These are phyloP conservation scores for Abrus pulchellus DNA, from an alignment of 306 rosid species.

Conservation along the genomic window DNA sequence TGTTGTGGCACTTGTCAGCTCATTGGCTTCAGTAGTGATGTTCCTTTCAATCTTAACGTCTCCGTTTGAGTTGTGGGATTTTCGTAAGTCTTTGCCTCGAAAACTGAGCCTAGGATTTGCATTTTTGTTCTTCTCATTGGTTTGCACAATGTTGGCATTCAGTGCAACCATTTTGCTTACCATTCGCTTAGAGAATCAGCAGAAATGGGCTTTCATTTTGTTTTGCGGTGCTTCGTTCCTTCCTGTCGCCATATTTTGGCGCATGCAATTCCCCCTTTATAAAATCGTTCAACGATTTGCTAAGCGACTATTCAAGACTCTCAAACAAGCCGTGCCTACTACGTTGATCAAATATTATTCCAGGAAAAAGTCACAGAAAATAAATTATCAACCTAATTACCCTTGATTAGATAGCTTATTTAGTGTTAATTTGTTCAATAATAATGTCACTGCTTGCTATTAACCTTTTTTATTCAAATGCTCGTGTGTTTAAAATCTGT, in stretches of 20 bases:
- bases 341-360: background rate
- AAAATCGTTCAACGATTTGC: background rate
- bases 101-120: conserved; percentile 33
- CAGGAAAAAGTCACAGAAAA: background rate
- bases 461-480: no score
- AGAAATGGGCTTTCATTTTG: conserved; percentile 21
- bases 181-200: conserved; percentile 3
- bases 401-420: no score
- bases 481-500: no score
- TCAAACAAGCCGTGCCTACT: conserved; percentile 17
- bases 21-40: conserved; percentile 38
- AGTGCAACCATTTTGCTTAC: conserved; percentile 35
- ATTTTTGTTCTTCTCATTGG: background rate
- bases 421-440: no score
- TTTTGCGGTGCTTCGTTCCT: conserved; percentile 10
- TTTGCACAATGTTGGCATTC: conserved; percentile 26
- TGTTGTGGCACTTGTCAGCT: conserved; percentile 33
- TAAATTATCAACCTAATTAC: background rate
- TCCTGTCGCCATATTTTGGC: conserved; percentile 27
- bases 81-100: conserved; percentile 9
- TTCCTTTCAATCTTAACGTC: conserved; percentile 41
- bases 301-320: background rate
- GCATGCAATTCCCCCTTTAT: conserved; percentile 28
- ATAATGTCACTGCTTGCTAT: no score
- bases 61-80: conserved; percentile 42